These are phyloP conservation scores for Metschnikowia dekortorum DNA, from an alignment of 805 yeast genomes.

Conservation along the genomic window DNA sequence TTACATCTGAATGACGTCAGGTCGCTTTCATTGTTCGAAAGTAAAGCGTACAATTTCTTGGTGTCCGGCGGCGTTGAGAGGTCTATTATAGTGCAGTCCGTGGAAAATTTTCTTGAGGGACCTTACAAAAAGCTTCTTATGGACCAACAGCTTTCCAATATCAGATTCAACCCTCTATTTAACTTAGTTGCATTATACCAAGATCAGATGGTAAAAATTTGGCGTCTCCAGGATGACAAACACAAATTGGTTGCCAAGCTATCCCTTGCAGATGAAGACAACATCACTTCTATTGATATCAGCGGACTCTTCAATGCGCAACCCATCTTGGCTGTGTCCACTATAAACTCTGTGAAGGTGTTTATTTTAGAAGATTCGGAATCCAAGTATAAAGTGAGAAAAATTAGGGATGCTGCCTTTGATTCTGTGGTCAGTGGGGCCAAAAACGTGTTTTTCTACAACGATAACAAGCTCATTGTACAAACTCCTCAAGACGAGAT, in stretches of 20 bases:
- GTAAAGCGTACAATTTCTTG: conserved; percentile 62
- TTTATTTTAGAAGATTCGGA: conserved; percentile 52
- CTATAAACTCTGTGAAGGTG: conserved; percentile 62
- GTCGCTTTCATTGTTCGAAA: conserved; percentile 64
- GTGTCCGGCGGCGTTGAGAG: conserved; percentile 84
- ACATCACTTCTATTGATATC: conserved; percentile 63
- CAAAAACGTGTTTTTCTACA: conserved; percentile 45
- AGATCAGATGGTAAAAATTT: conserved; percentile 74
- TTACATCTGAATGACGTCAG: conserved; percentile 86
- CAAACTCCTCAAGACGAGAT: conserved; percentile 62
- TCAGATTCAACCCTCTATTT: conserved; percentile 42
- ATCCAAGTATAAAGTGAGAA: conserved; percentile 44
- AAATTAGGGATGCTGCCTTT: conserved; percentile 44
- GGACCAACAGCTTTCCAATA: conserved; percentile 52
- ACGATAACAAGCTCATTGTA: conserved; percentile 43
- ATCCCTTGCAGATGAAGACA: conserved; percentile 69
- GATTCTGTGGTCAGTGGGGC: conserved; percentile 50
- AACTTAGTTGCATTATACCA: conserved; percentile 72
- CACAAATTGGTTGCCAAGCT: conserved; percentile 64
- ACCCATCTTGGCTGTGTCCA: conserved; percentile 63
- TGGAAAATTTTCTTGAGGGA: conserved; percentile 65
- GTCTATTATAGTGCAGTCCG: conserved; percentile 60
- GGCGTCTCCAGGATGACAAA: conserved; percentile 53
- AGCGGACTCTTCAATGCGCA: conserved; percentile 50
- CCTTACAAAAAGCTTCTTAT: conserved; percentile 66